Percentiles rank a stretch among this genome's conserved stretches.
These are phyloP conservation scores for Populus tomentosa DNA, from an alignment of 441 rosid species.

Conservation along the genomic window DNA sequence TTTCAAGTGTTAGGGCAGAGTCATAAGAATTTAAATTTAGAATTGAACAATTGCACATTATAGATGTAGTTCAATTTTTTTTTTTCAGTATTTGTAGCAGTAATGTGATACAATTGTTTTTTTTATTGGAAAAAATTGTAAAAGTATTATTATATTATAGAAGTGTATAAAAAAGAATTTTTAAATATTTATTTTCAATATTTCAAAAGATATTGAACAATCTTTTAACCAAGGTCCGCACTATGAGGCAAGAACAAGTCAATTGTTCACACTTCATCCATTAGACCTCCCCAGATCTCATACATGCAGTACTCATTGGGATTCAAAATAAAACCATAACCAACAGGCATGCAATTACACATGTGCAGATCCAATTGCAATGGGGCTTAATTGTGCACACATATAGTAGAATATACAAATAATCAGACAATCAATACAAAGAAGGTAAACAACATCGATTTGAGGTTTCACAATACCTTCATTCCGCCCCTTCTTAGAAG, in stretches of 20 bases:
- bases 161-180: no score
- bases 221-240: no score
- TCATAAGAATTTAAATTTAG: neutral
- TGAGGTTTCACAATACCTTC: conserved; percentile 41
- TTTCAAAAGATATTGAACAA: no score
- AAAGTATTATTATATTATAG: no score
- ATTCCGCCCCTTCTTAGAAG: conserved; percentile 57
- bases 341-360: neutral
- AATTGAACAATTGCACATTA: neutral
- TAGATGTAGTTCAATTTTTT: neutral
- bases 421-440: conserved; percentile 6
- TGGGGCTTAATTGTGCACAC: neutral
- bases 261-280: no score
- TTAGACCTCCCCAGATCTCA: no score
- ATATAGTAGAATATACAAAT: conserved; percentile 1
- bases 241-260: no score
- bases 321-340: neutral
- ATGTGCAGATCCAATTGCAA: neutral
- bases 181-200: no score
- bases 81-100: no score
- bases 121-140: no score
- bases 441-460: conserved; percentile 3
- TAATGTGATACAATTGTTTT: no score
- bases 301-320: no score
- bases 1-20: neutral